Evolutionary conservation across 192 early-diverging fungal genomes (phyloP).

Genomic region (Kickxella alabastrina): DNA sequence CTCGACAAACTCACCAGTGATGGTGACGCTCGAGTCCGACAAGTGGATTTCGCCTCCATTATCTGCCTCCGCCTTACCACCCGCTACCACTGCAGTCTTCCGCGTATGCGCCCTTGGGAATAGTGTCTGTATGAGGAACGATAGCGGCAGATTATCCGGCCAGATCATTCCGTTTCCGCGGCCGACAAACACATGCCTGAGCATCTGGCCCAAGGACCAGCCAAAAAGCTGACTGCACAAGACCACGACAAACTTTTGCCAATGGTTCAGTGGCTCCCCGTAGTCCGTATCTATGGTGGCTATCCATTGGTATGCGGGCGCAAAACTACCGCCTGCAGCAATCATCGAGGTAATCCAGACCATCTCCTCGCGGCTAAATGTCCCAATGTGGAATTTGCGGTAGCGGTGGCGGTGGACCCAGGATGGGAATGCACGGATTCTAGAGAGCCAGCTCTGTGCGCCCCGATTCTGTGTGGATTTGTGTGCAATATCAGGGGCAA

Average conservation of each 20-base stretch:
- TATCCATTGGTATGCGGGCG: slow-evolving; percentile 46
- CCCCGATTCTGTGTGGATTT: neutral
- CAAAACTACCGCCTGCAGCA: slow-evolving; percentile 43
- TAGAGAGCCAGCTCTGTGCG: too few relatives aligned
- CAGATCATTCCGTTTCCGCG: slow-evolving; percentile 22
- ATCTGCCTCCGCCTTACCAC: neutral
- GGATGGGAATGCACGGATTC: too few relatives aligned
- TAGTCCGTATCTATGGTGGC: slow-evolving; percentile 41
- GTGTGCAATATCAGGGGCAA: too few relatives aligned
- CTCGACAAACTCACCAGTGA: neutral
- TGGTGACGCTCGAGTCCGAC: slow-evolving; percentile 1
- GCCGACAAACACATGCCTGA: slow-evolving; percentile 33
- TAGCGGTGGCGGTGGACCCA: too few relatives aligned
- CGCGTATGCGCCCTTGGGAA: slow-evolving; percentile 3
- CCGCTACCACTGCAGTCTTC: neutral
- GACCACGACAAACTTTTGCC: slow-evolving; percentile 33
- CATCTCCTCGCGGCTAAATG: slow-evolving; percentile 30
- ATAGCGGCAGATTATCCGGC: slow-evolving; percentile 40
- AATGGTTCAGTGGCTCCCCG: slow-evolving; percentile 22
- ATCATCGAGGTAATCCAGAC: slow-evolving; percentile 47
- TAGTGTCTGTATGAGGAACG: slow-evolving; percentile 36
- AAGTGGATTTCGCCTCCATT: neutral
- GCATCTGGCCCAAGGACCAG: slow-evolving; percentile 41
- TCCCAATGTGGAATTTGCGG: neutral
- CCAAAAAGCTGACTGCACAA: slow-evolving; percentile 41